Percentiles rank a stretch among this genome's conserved stretches.
These are phyloP conservation scores for Arthroderma uncinatum DNA, from an alignment of 2,329 filamentous ascomycete genomes.

Conservation along the genomic window DNA sequence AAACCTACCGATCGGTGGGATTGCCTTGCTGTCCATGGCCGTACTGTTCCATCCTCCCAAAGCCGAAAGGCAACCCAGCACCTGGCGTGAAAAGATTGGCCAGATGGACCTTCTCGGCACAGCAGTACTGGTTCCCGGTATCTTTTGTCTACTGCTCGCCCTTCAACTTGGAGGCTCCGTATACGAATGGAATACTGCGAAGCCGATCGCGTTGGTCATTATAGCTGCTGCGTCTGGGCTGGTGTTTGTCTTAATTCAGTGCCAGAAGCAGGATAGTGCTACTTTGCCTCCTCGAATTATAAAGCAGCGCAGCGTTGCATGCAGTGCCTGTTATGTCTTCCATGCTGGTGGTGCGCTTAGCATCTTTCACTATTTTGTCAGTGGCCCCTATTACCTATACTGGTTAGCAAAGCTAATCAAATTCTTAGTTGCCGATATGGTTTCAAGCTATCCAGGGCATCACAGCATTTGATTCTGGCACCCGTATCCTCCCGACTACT, in stretches of 20 bases:
- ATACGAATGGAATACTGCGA: conserved; percentile 35
- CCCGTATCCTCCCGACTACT: conserved; percentile 15
- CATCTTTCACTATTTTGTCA: conserved; percentile 11
- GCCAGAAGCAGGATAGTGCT: conserved; percentile 12
- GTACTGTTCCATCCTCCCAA: conserved; percentile 24
- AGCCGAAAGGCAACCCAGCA: conserved; percentile 16
- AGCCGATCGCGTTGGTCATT: conserved; percentile 40
- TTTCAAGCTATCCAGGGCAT: conserved; percentile 37
- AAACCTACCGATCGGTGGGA: conserved; percentile 25
- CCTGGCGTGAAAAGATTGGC: conserved; percentile 17
- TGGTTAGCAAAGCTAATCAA: too few species aligned
- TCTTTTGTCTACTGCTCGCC: conserved; percentile 40
- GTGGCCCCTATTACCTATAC: too few species aligned
- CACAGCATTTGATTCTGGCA: conserved; percentile 28
- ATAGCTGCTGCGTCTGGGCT: conserved; percentile 38
- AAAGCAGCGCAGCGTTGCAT: conserved; percentile 11
- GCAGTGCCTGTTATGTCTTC: conserved; percentile 9
- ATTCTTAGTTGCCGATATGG: conserved; percentile 27
- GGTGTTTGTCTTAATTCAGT: conserved; percentile 30
- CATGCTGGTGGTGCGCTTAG: conserved; percentile 9
- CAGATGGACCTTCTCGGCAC: conserved; percentile 36
- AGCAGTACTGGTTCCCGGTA: conserved; percentile 34
- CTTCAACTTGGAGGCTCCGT: conserved; percentile 39
- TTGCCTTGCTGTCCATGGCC: conserved; percentile 21
- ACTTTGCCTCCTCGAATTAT: conserved; percentile 24